Conservation (phyloP, 2,329 filamentous ascomycete genomes). For the Aspergillus sp. region DNA sequence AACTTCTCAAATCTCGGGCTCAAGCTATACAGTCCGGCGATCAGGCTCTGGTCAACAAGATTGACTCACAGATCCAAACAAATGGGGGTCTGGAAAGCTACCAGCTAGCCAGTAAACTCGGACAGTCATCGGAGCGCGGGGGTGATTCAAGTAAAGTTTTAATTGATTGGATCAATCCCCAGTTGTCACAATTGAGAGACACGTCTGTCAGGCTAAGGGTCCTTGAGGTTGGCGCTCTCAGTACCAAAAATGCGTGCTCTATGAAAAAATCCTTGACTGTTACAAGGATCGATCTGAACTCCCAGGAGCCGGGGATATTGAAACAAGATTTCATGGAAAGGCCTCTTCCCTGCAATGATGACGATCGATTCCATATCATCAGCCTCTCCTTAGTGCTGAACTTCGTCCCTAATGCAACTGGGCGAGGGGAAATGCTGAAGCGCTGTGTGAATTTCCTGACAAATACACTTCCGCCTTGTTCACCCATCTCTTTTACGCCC, state of each 20-base stretch:
- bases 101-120: slow-evolving; percentile 59
- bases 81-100: slow-evolving; percentile 57
- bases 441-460: slow-evolving; percentile 68
- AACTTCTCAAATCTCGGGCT: slow-evolving; percentile 53
- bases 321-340: slow-evolving; percentile 94
- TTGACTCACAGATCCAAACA: slow-evolving; percentile 49
- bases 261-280: slow-evolving; percentile 66
- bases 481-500: slow-evolving; percentile 28
- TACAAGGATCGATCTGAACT: slow-evolving; percentile 83
- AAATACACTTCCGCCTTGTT: slow-evolving; percentile 10
- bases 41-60: slow-evolving; percentile 32
- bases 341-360: slow-evolving; percentile 58
- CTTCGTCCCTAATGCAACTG: slow-evolving; percentile 74
- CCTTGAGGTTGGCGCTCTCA: slow-evolving; percentile 86
- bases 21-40: slow-evolving; percentile 47
- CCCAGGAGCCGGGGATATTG: slow-evolving; percentile 69
- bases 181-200: slow-evolving; percentile 17
- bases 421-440: slow-evolving; percentile 78
- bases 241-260: slow-evolving; percentile 78
- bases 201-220: slow-evolving; percentile 50
- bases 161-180: slow-evolving; percentile 52
- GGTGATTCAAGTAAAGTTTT: slow-evolving; percentile 60
- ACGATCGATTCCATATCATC: slow-evolving; percentile 78
- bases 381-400: slow-evolving; percentile 91
- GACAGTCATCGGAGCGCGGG: slow-evolving; percentile 56